Evolutionary conservation across 768 basidiomycete species (phyloP).

Genomic region (Clavulina sp.): DNA sequence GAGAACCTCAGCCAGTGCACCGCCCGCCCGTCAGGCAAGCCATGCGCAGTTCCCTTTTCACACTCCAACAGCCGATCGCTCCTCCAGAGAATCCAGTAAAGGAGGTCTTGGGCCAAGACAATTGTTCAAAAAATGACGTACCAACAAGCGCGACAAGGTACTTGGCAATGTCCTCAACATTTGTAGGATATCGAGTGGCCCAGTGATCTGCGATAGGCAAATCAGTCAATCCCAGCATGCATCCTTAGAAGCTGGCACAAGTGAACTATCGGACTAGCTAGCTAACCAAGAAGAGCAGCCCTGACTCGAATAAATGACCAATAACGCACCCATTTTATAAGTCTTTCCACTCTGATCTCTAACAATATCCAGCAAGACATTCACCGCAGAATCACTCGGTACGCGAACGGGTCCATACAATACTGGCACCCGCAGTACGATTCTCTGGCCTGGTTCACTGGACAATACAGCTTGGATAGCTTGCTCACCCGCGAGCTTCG

Average conservation of each 20-base stretch:
- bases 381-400: conserved; percentile 80
- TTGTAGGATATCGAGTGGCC: conserved; percentile 84
- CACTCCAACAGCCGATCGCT: no score
- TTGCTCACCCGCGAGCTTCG: conserved; percentile 76
- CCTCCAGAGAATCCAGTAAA: no score
- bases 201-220: no score
- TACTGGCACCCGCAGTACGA: conserved; percentile 79
- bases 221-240: no score
- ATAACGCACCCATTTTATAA: conserved; percentile 97
- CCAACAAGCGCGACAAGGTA: conserved; percentile 66
- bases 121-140: conserved; percentile 15
- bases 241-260: no score
- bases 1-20: no score
- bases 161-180: conserved; percentile 68
- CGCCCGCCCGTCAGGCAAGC: no score
- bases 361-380: conserved; percentile 74
- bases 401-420: conserved; percentile 79
- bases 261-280: no score
- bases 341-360: conserved; percentile 70
- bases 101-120: no score
- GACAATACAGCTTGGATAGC: conserved; percentile 34
- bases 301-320: no score
- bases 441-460: conserved; percentile 28
- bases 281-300: no score
- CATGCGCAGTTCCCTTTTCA: no score